phyloP scores from a whole-genome alignment of 176 grass and related monocot species.

The Poa pratensis region DNA sequence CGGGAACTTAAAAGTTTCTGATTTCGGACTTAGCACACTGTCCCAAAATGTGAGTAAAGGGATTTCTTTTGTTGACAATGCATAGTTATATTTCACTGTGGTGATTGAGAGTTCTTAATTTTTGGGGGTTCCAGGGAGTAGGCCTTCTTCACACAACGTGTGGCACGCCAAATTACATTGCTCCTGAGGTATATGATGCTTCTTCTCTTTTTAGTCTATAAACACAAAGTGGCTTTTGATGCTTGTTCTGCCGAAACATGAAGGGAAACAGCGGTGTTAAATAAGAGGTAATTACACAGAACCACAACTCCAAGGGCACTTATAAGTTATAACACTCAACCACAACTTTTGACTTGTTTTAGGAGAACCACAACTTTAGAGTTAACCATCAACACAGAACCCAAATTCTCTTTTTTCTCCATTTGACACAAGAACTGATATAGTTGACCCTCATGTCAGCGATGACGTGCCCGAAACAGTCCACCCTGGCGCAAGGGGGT shows the following conservation, averaged over 20 bases:
- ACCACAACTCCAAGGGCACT: not conserved
- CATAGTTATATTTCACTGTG: constrained; percentile 34
- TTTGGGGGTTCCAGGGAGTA: constrained; percentile 57
- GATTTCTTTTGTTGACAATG: constrained; percentile 26
- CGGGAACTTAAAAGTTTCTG: constrained; percentile 93
- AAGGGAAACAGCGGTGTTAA: not conserved
- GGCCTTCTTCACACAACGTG: constrained; percentile 88
- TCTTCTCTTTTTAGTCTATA: not conserved
- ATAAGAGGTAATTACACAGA: not conserved
- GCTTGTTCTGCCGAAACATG: not conserved
- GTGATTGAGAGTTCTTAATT: constrained; percentile 27
- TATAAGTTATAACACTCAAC: not conserved
- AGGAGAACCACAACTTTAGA: not conserved
- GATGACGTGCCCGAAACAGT: not conserved
- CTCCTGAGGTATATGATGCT: constrained; percentile 77
- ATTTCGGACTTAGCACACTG: constrained; percentile 92
- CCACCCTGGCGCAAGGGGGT: not conserved
- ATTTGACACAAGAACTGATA: not conserved
- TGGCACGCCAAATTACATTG: constrained; percentile 95
- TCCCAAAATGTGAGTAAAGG: constrained; percentile 67
- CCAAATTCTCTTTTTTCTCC: not conserved
- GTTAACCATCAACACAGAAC: not conserved
- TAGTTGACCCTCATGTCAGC: not conserved
- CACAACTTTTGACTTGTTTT: not conserved
- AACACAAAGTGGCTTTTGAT: not conserved